Base-by-base conservation (phyloP, 1,284 basidiomycete species). In the Moesziomyces parantarcticus region DNA sequence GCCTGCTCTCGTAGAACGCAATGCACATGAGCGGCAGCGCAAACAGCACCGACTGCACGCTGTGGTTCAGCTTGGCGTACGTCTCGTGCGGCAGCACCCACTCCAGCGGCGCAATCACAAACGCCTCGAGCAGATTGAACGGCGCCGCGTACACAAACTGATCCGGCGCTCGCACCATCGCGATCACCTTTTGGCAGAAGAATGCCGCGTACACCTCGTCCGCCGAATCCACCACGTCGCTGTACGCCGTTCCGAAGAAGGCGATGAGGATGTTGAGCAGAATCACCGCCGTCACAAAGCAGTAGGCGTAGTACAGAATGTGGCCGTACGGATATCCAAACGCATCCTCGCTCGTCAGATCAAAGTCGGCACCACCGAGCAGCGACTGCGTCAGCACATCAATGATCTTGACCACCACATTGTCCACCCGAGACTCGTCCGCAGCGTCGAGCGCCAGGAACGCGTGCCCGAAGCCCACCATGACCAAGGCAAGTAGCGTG, bases 361-460 rank as follows among this genome's bases (percentile, higher is more conserved):
- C 73, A 39, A 76, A 78, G 41, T 75, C 66, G 23, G 69, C 66
- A 5, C 65, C 76, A 4, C 78, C 90, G 20, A 96, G 85, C 21
- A 97, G 84, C 16, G 92, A 90, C 86, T 95, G 92, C 9, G 94
- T 85, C 16, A 97, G 86, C 6, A 89, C 85, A 81, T 96, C 89
- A 50, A 92, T 76, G 32, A 95, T 88, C 87, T 91, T 69, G 8
- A 69, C 76, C 14, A 79, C 85, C 29, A 88, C 86, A 58, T 91
- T 90, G 25, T 69, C 58, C 18, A 79, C 67, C 1, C 87, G 87
- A 41, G 88, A 87, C 20, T 93, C 93, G 84, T 97, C 94, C 3
- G 94, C 93, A 32, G 92, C 92, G 80, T 97, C 94, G 26, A 97
- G 86, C 1, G 94, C 94, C 79, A 92, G 93, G 72, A 96, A 86